These are phyloP conservation scores for Hypoxylon rickii DNA, from an alignment of 495 filamentous ascomycete species.

Conservation along the genomic window DNA sequence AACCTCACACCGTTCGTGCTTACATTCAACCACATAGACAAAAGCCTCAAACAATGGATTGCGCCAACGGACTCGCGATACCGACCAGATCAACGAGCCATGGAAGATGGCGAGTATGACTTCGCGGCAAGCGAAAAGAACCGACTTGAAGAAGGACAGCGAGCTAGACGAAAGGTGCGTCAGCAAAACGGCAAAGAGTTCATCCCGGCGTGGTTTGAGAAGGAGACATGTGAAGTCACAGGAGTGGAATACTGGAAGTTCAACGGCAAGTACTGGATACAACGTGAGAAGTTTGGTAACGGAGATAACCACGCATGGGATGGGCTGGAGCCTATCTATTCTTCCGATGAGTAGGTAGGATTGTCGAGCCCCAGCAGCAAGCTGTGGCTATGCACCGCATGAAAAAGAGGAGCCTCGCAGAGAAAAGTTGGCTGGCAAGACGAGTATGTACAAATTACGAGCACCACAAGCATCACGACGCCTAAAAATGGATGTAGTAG, in stretches of 20 bases:
- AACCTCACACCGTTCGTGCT: constrained; percentile 96
- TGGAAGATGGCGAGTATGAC: constrained; percentile 97
- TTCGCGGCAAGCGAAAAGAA: constrained; percentile 93
- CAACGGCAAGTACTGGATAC: constrained; percentile 84
- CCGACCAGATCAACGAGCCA: constrained; percentile 94
- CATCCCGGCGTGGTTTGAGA: constrained; percentile 82
- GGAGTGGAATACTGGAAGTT: constrained; percentile 91
- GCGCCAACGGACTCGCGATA: constrained; percentile 91
- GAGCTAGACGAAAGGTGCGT: constrained; percentile 71
- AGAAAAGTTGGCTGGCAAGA: constrained; percentile 8
- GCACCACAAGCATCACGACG: constrained; percentile 2
- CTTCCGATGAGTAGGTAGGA: constrained; percentile 22
- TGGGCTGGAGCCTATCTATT: constrained; percentile 55
- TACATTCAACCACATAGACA: constrained; percentile 86
- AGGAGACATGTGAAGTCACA: constrained; percentile 71
- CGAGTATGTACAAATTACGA: constrained; percentile 29
- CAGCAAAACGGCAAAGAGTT: constrained; percentile 82
- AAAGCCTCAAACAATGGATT: constrained; percentile 69
- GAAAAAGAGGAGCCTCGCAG: constrained; percentile 7
- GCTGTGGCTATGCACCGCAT: constrained; percentile 10
- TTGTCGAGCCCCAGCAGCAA: constrained; percentile 1
- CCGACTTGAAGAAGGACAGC: constrained; percentile 90
- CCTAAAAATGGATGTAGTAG: too few species aligned
- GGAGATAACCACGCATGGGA: constrained; percentile 52
- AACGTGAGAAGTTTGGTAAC: constrained; percentile 59